Conservation (phyloP, 2,329 filamentous ascomycete species). For the Pestalotiopsis sp. region DNA sequence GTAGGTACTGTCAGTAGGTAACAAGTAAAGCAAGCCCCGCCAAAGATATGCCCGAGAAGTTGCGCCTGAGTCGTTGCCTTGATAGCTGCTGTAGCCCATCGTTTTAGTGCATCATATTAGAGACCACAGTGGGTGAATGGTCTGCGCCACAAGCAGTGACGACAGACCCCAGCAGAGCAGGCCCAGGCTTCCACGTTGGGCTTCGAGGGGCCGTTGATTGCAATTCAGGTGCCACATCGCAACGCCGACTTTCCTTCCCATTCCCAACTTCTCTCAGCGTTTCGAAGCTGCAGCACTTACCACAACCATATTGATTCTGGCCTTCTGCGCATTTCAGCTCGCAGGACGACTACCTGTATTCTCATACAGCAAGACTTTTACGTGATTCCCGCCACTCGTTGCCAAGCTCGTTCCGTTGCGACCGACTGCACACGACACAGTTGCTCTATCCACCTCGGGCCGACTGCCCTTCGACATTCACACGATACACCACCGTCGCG, state of each 20-base stretch:
- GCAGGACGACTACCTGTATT: background rate
- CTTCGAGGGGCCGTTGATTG: conserved; percentile 2
- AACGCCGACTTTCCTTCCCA: background rate
- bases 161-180: background rate
- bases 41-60: no score
- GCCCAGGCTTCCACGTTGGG: conserved; percentile 8
- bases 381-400: background rate
- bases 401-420: background rate
- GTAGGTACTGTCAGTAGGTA: no score
- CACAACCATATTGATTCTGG: background rate
- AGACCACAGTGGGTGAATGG: background rate
- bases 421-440: background rate
- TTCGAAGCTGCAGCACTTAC: background rate
- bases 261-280: background rate
- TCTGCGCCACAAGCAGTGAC: conserved; percentile 9
- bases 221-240: background rate
- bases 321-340: background rate
- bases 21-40: no score
- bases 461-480: background rate
- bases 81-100: no score
- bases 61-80: no score
- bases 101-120: no score
- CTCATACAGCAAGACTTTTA: background rate
- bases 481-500: background rate
- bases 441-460: background rate